Evolutionary conservation across 805 yeast species (phyloP), one percentile per base, ranked within the genome.

Genomic region (Zygoascus ofunaensis): DNA sequence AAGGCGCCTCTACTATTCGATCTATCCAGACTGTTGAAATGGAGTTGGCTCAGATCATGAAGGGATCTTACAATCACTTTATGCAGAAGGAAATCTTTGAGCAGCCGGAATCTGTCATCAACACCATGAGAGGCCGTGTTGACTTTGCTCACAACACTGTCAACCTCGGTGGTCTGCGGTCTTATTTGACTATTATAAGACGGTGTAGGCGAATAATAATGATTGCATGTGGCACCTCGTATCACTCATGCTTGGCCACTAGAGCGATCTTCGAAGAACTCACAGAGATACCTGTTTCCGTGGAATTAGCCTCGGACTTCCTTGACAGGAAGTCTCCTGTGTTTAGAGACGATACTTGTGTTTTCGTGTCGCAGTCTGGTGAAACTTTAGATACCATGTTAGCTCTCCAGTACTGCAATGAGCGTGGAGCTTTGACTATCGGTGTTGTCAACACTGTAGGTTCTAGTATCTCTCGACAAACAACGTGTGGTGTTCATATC

Each of bases 221-320:
- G 97, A 85, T 92, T 69, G 99, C 98, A 1, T 92, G 99, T 70
- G 99, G 99, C 70, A 92, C 99, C 4, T 92, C 98, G 0, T 92
- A 89, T 63, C 98, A 92, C 68, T 92, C 98, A 15, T 92, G 99
- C 72, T 69, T 92, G 62, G 98, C 98, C 18, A 90, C 95, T 19
- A 80, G 99, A 67, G 84, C 96, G 14, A 81, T 87, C 52, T 89
- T 92, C 62, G 99, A 92, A 68, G 98, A 92, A 63, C 74, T 92
- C 58, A 87, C 96, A 26, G 97, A 90, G 61, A 83, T 87, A 49
- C 97, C 97, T 4, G 95, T 87, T 4, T 70, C 84, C 37, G 94
- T 89, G 33, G 97, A 89, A 63, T 74, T 89, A 59, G 96, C 96
- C 8, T 85, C 95, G 12, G 97, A 89, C 63, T 89, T 89, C 68